A percentile compares a stretch with the other conserved stretches of the same genome.
These are phyloP conservation scores for Parastagonospora avenae DNA, from an alignment of 2,329 filamentous ascomycete genomes.

Conservation along the genomic window DNA sequence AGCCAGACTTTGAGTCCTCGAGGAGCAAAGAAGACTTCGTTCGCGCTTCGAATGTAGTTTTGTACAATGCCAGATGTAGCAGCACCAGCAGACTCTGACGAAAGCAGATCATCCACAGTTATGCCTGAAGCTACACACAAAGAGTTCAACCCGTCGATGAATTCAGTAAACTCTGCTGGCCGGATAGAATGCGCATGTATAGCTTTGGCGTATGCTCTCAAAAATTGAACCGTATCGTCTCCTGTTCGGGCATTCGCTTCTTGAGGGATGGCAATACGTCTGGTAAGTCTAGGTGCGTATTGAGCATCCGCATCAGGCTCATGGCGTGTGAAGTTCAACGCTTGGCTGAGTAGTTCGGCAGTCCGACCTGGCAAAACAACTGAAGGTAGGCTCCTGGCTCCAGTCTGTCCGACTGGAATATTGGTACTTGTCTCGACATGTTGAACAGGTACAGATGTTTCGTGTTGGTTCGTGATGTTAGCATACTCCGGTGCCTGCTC, in stretches of 20 bases:
- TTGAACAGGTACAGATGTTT: conserved; percentile 31
- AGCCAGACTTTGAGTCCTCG: conserved; percentile 35
- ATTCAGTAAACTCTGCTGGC: conserved; percentile 37
- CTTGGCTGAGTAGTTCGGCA: conserved; percentile 21
- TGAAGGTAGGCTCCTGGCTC: neutral
- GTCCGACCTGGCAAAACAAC: conserved; percentile 6
- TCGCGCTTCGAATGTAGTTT: conserved; percentile 34
- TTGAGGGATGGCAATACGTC: conserved; percentile 35
- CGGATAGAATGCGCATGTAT: conserved; percentile 36
- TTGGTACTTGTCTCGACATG: conserved; percentile 23
- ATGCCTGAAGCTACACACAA: conserved; percentile 24
- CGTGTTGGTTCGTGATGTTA: conserved; percentile 18
- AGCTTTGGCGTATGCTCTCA: conserved; percentile 36
- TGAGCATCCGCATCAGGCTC: conserved; percentile 28
- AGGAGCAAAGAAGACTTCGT: conserved; percentile 42
- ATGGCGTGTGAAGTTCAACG: conserved; percentile 33
- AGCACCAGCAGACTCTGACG: neutral
- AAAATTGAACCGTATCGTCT: conserved; percentile 24
- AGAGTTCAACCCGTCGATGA: conserved; percentile 41
- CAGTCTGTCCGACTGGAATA: conserved; percentile 30
- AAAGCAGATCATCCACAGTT: conserved; percentile 11
- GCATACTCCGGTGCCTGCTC: conserved; percentile 29
- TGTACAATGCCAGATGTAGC: conserved; percentile 14
- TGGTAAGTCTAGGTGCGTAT: conserved; percentile 30
- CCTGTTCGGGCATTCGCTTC: neutral